Percentiles rank a stretch among this genome's conserved stretches.
phyloP scores from a whole-genome alignment of 2,329 filamentous ascomycete genomes.

The Tolypocladium ovalisporum region DNA sequence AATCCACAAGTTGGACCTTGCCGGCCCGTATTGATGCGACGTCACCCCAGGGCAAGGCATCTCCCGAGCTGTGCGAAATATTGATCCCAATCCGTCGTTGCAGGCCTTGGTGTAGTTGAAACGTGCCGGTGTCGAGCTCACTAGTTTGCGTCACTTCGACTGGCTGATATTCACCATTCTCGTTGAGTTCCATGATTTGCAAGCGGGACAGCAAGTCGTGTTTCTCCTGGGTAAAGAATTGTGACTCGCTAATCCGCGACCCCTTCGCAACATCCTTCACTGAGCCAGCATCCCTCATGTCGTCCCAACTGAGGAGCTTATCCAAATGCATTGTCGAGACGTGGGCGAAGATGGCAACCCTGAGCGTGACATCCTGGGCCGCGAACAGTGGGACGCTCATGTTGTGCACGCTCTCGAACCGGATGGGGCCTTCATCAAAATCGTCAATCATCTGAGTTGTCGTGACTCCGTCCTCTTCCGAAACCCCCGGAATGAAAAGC shows the following conservation, averaged over 20 bases:
- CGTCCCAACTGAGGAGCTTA: slow-evolving; percentile 96
- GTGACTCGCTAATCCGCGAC: slow-evolving; percentile 74
- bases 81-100: slow-evolving; percentile 81
- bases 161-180: slow-evolving; percentile 81
- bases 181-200: slow-evolving; percentile 84
- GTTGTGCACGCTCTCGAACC: slow-evolving; percentile 95
- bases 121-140: slow-evolving; percentile 78
- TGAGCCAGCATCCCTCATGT: slow-evolving; percentile 74
- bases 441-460: slow-evolving; percentile 90
- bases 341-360: slow-evolving; percentile 84
- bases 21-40: slow-evolving; percentile 68
- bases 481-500: slow-evolving; percentile 86
- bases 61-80: slow-evolving; percentile 83
- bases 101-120: slow-evolving; percentile 89
- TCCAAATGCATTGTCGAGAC: slow-evolving; percentile 92
- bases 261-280: slow-evolving; percentile 44
- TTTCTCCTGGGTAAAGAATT: slow-evolving; percentile 87
- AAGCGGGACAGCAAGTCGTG: slow-evolving; percentile 85
- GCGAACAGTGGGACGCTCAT: slow-evolving; percentile 79
- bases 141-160: slow-evolving; percentile 85
- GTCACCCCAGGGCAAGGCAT: slow-evolving; percentile 80
- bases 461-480: slow-evolving; percentile 82
- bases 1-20: slow-evolving; percentile 72
- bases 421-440: slow-evolving; percentile 85
- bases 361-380: slow-evolving; percentile 61